Conservation (phyloP, 2,329 filamentous ascomycete species). For the Fusarium continuum region DNA sequence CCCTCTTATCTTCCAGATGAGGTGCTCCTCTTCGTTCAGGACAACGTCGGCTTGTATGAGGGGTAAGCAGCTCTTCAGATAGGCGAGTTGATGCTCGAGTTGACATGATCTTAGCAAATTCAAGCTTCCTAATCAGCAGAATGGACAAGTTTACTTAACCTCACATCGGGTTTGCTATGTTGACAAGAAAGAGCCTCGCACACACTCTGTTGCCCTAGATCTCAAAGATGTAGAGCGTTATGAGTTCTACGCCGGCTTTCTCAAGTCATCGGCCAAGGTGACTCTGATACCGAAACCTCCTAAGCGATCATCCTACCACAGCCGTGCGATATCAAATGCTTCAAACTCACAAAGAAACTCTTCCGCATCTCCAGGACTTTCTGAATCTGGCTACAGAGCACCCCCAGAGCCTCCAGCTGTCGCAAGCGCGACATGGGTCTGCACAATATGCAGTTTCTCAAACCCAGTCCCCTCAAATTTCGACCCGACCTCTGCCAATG, state of each 20-base stretch:
- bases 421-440: slow-evolving; percentile 86
- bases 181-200: slow-evolving; percentile 84
- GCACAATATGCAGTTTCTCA: slow-evolving; percentile 93
- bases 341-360: slow-evolving; percentile 57
- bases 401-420: slow-evolving; percentile 54
- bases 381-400: slow-evolving; percentile 54
- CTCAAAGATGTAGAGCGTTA: slow-evolving; percentile 90
- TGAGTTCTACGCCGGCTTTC: slow-evolving; percentile 92
- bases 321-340: slow-evolving; percentile 59
- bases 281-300: slow-evolving; percentile 84
- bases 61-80: slow-evolving; percentile 68
- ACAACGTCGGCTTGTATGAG: slow-evolving; percentile 97
- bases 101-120: slow-evolving; percentile 72
- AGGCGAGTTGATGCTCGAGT: slow-evolving; percentile 1
- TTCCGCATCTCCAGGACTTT: slow-evolving; percentile 57
- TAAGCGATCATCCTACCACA: slow-evolving; percentile 70
- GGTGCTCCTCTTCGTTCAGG: slow-evolving; percentile 93
- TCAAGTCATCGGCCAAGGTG: slow-evolving; percentile 95
- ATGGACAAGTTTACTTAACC: slow-evolving; percentile 95
- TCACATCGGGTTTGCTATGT: slow-evolving; percentile 97
- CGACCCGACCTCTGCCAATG: slow-evolving; percentile 81
- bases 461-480: slow-evolving; percentile 95
- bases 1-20: slow-evolving; percentile 93
- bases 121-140: slow-evolving; percentile 93
- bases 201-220: slow-evolving; percentile 84